These are phyloP conservation scores for Globisporangium cederbergense DNA, from an alignment of 352 stramenopile species.

Conservation along the genomic window DNA sequence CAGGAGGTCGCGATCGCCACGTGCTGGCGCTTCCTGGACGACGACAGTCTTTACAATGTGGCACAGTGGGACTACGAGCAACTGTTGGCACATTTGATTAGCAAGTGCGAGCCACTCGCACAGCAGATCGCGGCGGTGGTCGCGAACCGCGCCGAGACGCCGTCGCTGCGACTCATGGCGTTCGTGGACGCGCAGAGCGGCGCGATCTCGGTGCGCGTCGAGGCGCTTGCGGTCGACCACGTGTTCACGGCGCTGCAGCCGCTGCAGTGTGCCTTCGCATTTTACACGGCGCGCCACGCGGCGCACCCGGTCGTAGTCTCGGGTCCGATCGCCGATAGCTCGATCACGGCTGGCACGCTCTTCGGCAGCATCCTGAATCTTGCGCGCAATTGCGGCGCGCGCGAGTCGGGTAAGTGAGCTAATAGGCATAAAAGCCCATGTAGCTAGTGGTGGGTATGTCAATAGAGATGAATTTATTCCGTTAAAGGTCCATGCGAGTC, in stretches of 20 bases:
- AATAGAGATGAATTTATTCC: not conserved
- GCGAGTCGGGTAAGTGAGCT: constrained; percentile 21
- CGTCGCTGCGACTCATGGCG: constrained; percentile 51
- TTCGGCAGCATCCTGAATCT: constrained; percentile 76
- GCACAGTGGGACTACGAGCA: constrained; percentile 47
- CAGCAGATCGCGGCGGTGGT: constrained; percentile 30
- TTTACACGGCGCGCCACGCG: constrained; percentile 74
- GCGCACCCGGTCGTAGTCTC: constrained; percentile 74
- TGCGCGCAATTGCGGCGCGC: constrained; percentile 66
- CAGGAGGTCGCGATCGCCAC: constrained; percentile 59
- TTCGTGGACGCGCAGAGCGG: constrained; percentile 45
- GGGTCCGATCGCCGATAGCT: constrained; percentile 70
- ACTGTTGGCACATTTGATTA: constrained; percentile 53
- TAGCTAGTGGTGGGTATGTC: not conserved
- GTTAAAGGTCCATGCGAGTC: too few relatives aligned
- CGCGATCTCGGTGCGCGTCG: constrained; percentile 50
- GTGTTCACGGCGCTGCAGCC: constrained; percentile 61
- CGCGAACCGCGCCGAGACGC: constrained; percentile 22
- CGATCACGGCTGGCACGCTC: constrained; percentile 73
- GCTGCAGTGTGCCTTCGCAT: constrained; percentile 72
- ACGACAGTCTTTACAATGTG: constrained; percentile 25
- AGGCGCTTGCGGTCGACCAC: constrained; percentile 37
- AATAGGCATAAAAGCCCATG: not conserved
- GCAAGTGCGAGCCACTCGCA: constrained; percentile 35
- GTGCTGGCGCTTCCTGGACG: constrained; percentile 32